Base-by-base conservation (phyloP, 2,329 filamentous ascomycete species). In the Fusarium sp. region DNA sequence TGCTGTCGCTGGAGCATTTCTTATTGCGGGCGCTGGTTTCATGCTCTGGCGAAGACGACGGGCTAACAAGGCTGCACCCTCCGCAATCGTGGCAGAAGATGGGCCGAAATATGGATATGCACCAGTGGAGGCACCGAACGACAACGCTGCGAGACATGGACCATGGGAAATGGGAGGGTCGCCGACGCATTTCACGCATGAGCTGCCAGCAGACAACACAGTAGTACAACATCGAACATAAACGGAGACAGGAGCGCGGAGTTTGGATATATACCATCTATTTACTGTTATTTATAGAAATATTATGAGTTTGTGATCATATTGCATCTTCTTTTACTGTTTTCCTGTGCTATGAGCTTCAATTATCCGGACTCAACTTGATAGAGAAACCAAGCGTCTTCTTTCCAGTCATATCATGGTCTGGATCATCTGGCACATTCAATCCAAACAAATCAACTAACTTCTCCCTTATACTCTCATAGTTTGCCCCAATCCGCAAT, bases 161-260 rank as follows among this genome's bases (percentile, higher is more conserved):
- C 61, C 52, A 1, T 59, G 42, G 31, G 61, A 66, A 12, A 65
- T 66, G 50, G 63, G 63, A 14, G 45, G 31, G 10, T 22, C 52
- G 7, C 22, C 29, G 0, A 36, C 27, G 5, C 53, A 62, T 4
- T 62, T 35, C 17, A 45, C 36, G 9, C 53, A 62, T 45, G 53
- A 62, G 20, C 4, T 62, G 15, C 53, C 59, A 7, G 33, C 35
- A 15, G 38, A 62, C 3, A 45, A 33, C 7, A 15, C 11, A 3
- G 7, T 6, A 12, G 47, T 15, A 8, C n/a, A 55, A 10, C 35
- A 35, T 13, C 36, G 42, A 39, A 17, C 15, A 47, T 62, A 27
- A 44, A 33, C 3, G 14, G 4, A 7, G 8, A 15, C 5, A 10
- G n/a, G 27, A 47, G 52, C n/a, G 22, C 3, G 35, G 42, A 47